A percentile compares a stretch with the other conserved stretches of the same genome.
Evolutionary conservation across 2,329 filamentous ascomycete genomes (phyloP).

Genomic region (Ophiocordyceps sinensis): DNA sequence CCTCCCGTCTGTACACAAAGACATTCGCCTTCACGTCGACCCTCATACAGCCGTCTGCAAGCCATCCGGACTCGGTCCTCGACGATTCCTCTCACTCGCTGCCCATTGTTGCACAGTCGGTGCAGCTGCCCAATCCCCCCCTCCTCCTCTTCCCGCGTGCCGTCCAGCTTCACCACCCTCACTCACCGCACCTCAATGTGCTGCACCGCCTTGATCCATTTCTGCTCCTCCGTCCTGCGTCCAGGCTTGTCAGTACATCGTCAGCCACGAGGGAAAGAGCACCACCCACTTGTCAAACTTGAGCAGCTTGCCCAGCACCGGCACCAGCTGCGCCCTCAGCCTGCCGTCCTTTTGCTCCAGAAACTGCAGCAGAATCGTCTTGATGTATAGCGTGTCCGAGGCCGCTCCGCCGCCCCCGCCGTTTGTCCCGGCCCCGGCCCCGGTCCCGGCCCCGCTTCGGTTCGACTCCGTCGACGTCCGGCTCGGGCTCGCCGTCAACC

Average conservation of each 20-base stretch:
- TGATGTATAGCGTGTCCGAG: conserved; percentile 50
- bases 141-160: neutral
- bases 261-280: neutral
- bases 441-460: conserved; percentile 17
- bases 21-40: too few relatives aligned
- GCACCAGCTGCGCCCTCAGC: conserved; percentile 60
- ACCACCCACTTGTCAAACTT: conserved; percentile 59
- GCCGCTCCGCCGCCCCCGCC: conserved; percentile 7
- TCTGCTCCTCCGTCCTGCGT: conserved; percentile 56
- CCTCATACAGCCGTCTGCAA: too few relatives aligned
- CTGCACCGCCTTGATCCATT: conserved; percentile 66
- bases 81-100: too few relatives aligned
- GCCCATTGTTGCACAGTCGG: too few relatives aligned
- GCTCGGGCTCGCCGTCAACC: conserved; percentile 26
- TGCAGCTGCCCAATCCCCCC: too few relatives aligned
- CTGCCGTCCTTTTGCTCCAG: conserved; percentile 68
- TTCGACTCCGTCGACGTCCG: conserved; percentile 25
- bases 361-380: conserved; percentile 71
- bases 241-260: conserved; percentile 3
- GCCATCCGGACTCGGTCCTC: too few relatives aligned
- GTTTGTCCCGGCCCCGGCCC: too few relatives aligned
- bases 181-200: conserved; percentile 25
- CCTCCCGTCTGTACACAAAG: too few relatives aligned
- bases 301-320: conserved; percentile 61
- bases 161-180: too few relatives aligned